Conservation (phyloP, 1,139 yeast genomes). For the Trichomonascaceae sp. region DNA sequence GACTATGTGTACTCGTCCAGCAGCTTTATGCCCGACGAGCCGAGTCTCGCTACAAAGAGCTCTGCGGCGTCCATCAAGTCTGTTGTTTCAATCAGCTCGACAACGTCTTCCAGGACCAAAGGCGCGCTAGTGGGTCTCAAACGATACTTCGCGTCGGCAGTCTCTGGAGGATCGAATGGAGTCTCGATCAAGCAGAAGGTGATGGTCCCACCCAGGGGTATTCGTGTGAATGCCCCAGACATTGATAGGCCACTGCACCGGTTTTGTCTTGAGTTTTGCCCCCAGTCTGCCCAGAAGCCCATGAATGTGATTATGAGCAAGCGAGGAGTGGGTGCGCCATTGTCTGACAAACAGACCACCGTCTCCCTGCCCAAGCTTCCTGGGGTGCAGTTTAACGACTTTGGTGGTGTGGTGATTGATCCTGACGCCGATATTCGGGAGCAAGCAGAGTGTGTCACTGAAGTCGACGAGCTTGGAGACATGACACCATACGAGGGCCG, state of each 20-base stretch:
- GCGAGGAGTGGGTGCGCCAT: conserved; percentile 2
- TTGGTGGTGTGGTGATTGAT: conserved; percentile 1
- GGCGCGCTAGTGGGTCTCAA: background rate
- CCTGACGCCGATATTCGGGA: conserved; percentile 1
- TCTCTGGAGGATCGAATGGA: background rate
- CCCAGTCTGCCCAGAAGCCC: conserved; percentile 12
- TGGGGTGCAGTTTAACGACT: background rate
- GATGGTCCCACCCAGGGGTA: background rate
- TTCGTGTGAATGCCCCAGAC: conserved; percentile 13
- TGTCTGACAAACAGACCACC: background rate
- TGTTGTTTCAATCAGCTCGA: background rate
- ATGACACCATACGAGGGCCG: conserved; percentile 36
- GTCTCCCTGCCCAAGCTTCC: background rate
- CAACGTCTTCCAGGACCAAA: background rate
- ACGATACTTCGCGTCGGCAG: conserved; percentile 8
- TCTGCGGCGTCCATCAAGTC: background rate
- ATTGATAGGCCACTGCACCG: conserved; percentile 15
- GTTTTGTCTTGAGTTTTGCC: conserved; percentile 17
- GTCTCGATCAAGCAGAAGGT: background rate
- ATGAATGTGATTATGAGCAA: conserved; percentile 8
- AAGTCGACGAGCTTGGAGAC: background rate
- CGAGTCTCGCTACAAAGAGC: background rate
- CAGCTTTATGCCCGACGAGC: background rate
- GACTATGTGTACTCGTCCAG: conserved; percentile 51
- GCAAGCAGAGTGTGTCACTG: no score